Percentiles rank a stretch among this genome's conserved stretches.
Conservation (phyloP, 2,329 filamentous ascomycete species). For the Phialophora macrospora region DNA sequence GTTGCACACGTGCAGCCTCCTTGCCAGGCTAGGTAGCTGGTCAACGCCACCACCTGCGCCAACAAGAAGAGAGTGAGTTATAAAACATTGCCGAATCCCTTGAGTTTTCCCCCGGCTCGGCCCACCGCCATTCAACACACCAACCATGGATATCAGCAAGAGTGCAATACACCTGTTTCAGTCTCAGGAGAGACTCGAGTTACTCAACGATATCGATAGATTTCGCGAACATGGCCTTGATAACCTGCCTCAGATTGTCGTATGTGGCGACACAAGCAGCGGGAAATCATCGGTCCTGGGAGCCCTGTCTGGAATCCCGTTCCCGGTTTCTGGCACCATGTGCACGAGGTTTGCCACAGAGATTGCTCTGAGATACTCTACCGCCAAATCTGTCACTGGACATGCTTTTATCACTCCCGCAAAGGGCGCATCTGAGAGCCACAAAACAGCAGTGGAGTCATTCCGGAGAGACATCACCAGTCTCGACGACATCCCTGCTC, state of each 20-base stretch:
- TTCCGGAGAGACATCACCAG: conserved; percentile 37
- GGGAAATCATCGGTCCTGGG: conserved; percentile 67
- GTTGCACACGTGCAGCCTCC: neutral
- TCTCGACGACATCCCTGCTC: conserved; percentile 38
- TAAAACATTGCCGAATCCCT: neutral
- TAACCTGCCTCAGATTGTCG: conserved; percentile 64
- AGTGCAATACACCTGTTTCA: conserved; percentile 25
- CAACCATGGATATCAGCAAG: conserved; percentile 26
- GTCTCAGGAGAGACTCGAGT: conserved; percentile 57
- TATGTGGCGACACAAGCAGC: conserved; percentile 67
- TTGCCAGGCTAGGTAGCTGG: neutral
- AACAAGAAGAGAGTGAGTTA: no score
- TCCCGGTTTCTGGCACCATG: conserved; percentile 63
- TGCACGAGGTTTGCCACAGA: conserved; percentile 68
- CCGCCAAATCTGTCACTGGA: conserved; percentile 31
- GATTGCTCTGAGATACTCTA: conserved; percentile 56
- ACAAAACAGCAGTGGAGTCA: conserved; percentile 33
- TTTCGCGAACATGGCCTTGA: conserved; percentile 58
- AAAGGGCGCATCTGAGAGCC: conserved; percentile 33
- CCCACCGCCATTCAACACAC: neutral
- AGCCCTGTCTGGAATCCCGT: conserved; percentile 66
- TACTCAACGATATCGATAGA: conserved; percentile 63
- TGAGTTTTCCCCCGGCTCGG: neutral
- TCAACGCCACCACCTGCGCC: neutral
- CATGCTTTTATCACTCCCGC: conserved; percentile 40